Percentiles rank a stretch among this genome's conserved stretches.
phyloP scores from a whole-genome alignment of 2,329 filamentous ascomycete genomes.

The Cercospora sesami region DNA sequence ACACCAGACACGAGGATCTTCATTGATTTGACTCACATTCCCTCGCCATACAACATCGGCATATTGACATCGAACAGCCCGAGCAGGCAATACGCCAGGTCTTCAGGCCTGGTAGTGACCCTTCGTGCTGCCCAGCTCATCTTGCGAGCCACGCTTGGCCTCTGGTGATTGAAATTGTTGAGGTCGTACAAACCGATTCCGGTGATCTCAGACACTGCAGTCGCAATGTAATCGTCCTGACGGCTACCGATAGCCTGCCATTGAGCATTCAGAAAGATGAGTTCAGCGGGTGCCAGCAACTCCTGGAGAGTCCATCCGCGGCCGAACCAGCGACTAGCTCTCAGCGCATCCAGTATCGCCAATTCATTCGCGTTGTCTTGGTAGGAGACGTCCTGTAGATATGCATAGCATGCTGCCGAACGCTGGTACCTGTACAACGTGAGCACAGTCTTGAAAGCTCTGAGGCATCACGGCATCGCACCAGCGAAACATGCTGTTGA shows the following conservation, averaged over 20 bases:
- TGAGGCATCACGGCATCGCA: not conserved
- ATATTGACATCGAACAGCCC: slow-evolving; percentile 49
- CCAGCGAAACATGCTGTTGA: slow-evolving; percentile 9
- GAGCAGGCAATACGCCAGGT: slow-evolving; percentile 48
- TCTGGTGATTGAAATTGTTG: slow-evolving; percentile 9
- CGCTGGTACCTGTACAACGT: slow-evolving; percentile 4
- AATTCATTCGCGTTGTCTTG: too few relatives aligned
- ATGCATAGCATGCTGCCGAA: slow-evolving; percentile 10
- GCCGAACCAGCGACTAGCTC: not conserved
- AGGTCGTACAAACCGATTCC: slow-evolving; percentile 19
- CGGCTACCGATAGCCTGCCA: slow-evolving; percentile 19
- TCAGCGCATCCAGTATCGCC: not conserved
- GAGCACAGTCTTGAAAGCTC: not conserved
- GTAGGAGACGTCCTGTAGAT: slow-evolving; percentile 14
- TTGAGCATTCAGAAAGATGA: slow-evolving; percentile 24
- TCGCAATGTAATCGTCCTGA: slow-evolving; percentile 10
- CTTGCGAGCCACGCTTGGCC: slow-evolving; percentile 18
- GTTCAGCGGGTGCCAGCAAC: slow-evolving; percentile 23
- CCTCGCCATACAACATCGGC: slow-evolving; percentile 23
- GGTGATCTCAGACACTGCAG: slow-evolving; percentile 17
- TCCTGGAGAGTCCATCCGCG: slow-evolving; percentile 33
- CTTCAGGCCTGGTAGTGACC: slow-evolving; percentile 37
- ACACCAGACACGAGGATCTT: not conserved
- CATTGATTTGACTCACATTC: not conserved
- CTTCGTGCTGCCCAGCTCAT: slow-evolving; percentile 24